phyloP scores from a whole-genome alignment of 1,284 basidiomycete genomes.

The Sporisorium reilianum region DNA sequence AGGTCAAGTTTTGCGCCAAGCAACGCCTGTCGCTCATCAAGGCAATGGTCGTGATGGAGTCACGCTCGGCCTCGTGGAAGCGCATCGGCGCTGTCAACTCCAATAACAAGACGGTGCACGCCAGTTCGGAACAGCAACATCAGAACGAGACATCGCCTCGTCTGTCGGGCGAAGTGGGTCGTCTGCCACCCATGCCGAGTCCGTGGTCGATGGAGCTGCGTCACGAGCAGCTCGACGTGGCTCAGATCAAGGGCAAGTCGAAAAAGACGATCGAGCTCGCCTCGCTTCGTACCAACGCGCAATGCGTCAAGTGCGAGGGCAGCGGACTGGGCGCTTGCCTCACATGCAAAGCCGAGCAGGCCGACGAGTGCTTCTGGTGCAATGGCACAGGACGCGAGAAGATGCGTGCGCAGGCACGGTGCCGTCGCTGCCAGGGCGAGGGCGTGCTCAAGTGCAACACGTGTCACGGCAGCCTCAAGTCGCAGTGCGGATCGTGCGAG shows the following conservation, averaged over 20 bases:
- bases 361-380: conserved; percentile 64
- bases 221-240: conserved; percentile 49
- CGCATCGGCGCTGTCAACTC: conserved; percentile 35
- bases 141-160: conserved; percentile 2
- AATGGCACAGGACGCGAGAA: conserved; percentile 54
- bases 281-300: conserved; percentile 43
- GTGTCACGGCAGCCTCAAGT: conserved; percentile 46
- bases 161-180: conserved; percentile 1
- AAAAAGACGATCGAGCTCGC: conserved; percentile 57
- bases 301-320: conserved; percentile 49
- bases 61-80: conserved; percentile 40
- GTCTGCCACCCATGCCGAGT: conserved; percentile 51
- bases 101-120: conserved; percentile 5
- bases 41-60: conserved; percentile 60
- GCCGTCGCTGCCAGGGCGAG: conserved; percentile 54
- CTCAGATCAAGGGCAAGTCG: conserved; percentile 48
- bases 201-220: conserved; percentile 54
- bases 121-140: neutral
- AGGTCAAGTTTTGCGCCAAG: conserved; percentile 41
- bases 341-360: conserved; percentile 48
- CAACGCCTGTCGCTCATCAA: conserved; percentile 57
- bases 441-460: conserved; percentile 54
- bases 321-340: conserved; percentile 33
- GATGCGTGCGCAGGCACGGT: conserved; percentile 41
- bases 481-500: conserved; percentile 48